A percentile compares a stretch with the other conserved stretches of the same genome.
Evolutionary conservation across 1,284 basidiomycete genomes (phyloP).

Genomic region (Heterobasidion occidentale): DNA sequence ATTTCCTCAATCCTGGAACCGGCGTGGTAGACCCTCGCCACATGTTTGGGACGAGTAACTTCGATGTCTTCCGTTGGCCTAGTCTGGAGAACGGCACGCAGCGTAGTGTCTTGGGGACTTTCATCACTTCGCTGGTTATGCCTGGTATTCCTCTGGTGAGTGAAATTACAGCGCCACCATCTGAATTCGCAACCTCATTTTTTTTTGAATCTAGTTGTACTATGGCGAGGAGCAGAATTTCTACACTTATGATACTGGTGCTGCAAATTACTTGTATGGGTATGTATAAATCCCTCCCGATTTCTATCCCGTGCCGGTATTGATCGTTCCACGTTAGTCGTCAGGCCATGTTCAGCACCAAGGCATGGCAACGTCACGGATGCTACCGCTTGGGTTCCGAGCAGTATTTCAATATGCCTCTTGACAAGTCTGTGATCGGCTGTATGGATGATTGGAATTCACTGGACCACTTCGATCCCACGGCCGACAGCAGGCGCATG

Average conservation of each 20-base stretch:
- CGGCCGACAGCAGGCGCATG: conserved; percentile 64
- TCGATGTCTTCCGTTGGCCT: conserved; percentile 91
- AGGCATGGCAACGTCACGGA: conserved; percentile 87
- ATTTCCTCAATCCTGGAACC: conserved; percentile 70
- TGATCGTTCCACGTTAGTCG: conserved; percentile 43
- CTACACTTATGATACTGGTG: conserved; percentile 78
- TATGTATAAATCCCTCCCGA: conserved; percentile 24
- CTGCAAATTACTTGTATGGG: conserved; percentile 85
- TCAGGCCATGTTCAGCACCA: conserved; percentile 81
- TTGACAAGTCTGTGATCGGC: conserved; percentile 70
- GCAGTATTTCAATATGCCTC: conserved; percentile 86
- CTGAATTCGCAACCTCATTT: neutral
- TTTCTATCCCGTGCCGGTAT: neutral
- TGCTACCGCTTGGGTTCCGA: conserved; percentile 84
- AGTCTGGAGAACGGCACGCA: conserved; percentile 78
- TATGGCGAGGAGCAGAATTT: conserved; percentile 89
- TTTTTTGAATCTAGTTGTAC: conserved; percentile 40
- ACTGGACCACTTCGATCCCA: conserved; percentile 90
- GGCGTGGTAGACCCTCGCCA: conserved; percentile 74
- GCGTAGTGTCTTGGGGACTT: conserved; percentile 65
- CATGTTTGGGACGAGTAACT: conserved; percentile 86
- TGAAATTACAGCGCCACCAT: conserved; percentile 6
- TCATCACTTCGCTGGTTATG: conserved; percentile 75
- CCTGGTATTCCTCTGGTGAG: conserved; percentile 77
- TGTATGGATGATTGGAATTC: conserved; percentile 86